Evolutionary conservation across 768 basidiomycete genomes (phyloP), one percentile per base, ranked within the genome.

Genomic region (Cubamyces lactineus): DNA sequence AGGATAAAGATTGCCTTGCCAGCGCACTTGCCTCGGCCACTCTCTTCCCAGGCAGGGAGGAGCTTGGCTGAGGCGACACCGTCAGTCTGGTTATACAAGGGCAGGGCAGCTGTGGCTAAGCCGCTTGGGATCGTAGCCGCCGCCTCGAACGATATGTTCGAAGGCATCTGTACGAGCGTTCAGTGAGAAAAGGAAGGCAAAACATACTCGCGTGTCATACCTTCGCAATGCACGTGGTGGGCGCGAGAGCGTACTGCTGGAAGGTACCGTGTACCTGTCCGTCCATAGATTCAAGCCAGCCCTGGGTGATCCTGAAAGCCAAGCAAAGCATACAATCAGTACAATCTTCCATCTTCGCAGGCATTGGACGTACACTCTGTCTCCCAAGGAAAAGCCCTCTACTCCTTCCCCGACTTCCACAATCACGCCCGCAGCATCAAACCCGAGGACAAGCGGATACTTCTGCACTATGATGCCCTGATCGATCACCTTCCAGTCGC

Each of bases 381-480:
- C 61, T 8, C 51, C 51, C 4, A 62, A 54, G 3, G 49, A 30
- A 11, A 28, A 59, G 19, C 69, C 57, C 4, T 71, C 69, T 1
- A 82, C 80, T 0, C 68, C 73, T 21, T 72, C 66, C 17, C 78
- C 81, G n/a, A 80, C 72, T 28, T 71, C 71, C 23, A 73, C 73
- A 38, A 80, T 73, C 21, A 69, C 71, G 17, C 81, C 80, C 6
- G 79, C 75, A 16, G 60, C 72, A n/a, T 82, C 80, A 5, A 52
- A 61, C 5, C 78, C 81, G 30, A 77, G 52, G 47, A 79, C 65
- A 16, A 69, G 67, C 0, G 81, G 82, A 59, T 61, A 83, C 3
- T 69, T 54, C n/a, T 76, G 61, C n/a, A 80, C 46, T 58, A 75
- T 71, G 28, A 65, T 45, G 12, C 69, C 72, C 47, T 41, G 62